A percentile compares a stretch with the other conserved stretches of the same genome.
These are phyloP conservation scores for Amylocarpus encephaloides DNA, from an alignment of 2,329 filamentous ascomycete genomes.

Conservation along the genomic window DNA sequence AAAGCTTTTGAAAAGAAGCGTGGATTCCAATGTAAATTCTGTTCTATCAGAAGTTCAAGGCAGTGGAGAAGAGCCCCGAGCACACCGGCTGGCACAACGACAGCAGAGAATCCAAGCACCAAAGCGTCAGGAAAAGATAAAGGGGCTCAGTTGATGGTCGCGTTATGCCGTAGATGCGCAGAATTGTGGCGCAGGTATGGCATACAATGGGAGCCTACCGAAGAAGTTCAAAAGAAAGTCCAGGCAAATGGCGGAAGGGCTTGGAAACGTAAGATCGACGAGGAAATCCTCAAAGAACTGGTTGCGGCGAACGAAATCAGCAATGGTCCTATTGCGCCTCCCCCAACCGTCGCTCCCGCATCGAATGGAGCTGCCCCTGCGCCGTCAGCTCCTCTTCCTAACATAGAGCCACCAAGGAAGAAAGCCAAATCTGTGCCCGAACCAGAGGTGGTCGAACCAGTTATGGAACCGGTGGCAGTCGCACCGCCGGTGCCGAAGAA, in stretches of 20 bases:
- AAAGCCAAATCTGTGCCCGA: conserved; percentile 52
- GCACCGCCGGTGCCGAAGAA: conserved; percentile 35
- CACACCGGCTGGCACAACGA: conserved; percentile 62
- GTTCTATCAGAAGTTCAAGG: conserved; percentile 67
- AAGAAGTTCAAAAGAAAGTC: conserved; percentile 85
- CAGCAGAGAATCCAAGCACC: conserved; percentile 56
- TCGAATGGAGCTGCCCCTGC: conserved; percentile 22
- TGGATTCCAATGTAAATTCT: conserved; percentile 91
- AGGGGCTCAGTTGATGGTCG: conserved; percentile 64
- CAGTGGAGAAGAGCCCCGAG: conserved; percentile 90
- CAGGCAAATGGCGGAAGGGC: conserved; percentile 71
- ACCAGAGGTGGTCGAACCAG: conserved; percentile 37
- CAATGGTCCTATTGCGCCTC: conserved; percentile 36
- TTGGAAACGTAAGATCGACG: conserved; percentile 84
- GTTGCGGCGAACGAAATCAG: conserved; percentile 57
- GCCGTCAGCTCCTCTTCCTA: conserved; percentile 23
- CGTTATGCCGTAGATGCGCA: conserved; percentile 84
- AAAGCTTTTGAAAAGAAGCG: conserved; percentile 62
- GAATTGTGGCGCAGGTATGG: conserved; percentile 93
- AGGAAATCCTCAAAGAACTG: conserved; percentile 76
- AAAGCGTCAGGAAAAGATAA: conserved; percentile 68
- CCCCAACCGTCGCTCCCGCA: conserved; percentile 14
- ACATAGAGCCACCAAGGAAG: conserved; percentile 54
- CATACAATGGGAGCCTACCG: conserved; percentile 90
- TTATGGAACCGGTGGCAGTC: conserved; percentile 24